Evolutionary conservation across 2,329 filamentous ascomycete genomes (phyloP).

Genomic region (Epichloe aotearoae): DNA sequence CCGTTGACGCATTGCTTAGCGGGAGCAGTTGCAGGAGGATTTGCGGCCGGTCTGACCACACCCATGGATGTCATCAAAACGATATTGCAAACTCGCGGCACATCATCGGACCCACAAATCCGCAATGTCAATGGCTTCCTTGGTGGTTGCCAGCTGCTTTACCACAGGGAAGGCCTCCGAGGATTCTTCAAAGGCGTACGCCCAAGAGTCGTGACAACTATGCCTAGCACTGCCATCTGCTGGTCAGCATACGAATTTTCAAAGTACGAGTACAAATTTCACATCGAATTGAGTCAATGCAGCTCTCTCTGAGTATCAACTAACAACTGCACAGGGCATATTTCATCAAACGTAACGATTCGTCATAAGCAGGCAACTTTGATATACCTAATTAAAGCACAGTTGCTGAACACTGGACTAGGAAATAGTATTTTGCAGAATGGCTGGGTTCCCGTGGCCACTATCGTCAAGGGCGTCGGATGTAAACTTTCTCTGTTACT

Average conservation of each 20-base stretch:
- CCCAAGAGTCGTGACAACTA: constrained; percentile 85
- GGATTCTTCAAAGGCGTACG: constrained; percentile 92
- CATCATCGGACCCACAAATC: constrained; percentile 66
- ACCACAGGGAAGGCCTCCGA: constrained; percentile 65
- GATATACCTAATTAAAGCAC: background rate
- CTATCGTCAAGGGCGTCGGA: background rate
- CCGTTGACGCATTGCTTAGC: constrained; percentile 88
- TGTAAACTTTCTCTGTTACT: background rate
- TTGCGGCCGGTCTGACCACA: constrained; percentile 87
- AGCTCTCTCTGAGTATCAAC: constrained; percentile 30
- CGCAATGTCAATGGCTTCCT: constrained; percentile 69
- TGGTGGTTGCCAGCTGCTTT: constrained; percentile 69
- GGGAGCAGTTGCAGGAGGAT: constrained; percentile 81
- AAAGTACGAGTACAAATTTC: constrained; percentile 60
- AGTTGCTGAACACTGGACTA: background rate
- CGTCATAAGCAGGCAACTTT: constrained; percentile 15
- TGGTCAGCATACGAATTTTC: constrained; percentile 70
- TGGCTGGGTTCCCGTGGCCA: background rate
- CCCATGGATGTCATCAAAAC: constrained; percentile 98
- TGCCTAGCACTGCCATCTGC: constrained; percentile 99
- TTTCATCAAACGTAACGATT: constrained; percentile 42
- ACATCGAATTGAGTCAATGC: constrained; percentile 51
- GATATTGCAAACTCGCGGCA: constrained; percentile 83
- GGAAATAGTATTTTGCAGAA: background rate
- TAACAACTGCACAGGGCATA: constrained; percentile 33